Evolutionary conservation across 208 protist genomes (phyloP).

Genomic region (Novymonas esmeraldas): DNA sequence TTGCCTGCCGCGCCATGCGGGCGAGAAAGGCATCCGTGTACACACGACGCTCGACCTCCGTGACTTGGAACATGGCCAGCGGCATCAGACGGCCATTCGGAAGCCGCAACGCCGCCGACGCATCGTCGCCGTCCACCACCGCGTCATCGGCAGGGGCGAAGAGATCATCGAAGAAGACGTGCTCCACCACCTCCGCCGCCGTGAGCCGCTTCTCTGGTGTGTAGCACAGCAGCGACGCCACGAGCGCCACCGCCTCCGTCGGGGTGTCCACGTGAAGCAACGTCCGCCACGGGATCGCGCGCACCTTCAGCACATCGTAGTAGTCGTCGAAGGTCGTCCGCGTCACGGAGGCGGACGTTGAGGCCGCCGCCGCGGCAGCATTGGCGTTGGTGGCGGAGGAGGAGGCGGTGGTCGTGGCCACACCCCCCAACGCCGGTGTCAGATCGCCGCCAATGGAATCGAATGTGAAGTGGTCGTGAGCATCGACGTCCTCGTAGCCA

Average conservation of each 20-base stretch:
- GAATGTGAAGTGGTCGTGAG: too few species aligned
- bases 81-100: constrained; percentile 58
- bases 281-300: constrained; percentile 94
- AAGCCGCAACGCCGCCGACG: constrained; percentile 29
- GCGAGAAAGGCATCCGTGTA: constrained; percentile 30
- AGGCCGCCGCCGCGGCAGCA: too few species aligned
- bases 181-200: constrained; percentile 96
- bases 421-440: too few species aligned
- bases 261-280: constrained; percentile 82
- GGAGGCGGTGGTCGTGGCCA: too few species aligned
- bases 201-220: constrained; percentile 96
- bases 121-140: background rate
- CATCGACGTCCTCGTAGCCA: too few species aligned
- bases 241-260: constrained; percentile 95
- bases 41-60: constrained; percentile 38
- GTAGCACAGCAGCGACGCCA: constrained; percentile 96
- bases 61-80: constrained; percentile 71
- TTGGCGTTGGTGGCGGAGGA: too few species aligned
- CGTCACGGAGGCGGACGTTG: too few species aligned
- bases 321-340: constrained; percentile 34
- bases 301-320: constrained; percentile 97
- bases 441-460: too few species aligned
- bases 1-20: constrained; percentile 37
- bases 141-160: constrained; percentile 47
- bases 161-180: constrained; percentile 97